These are phyloP conservation scores for Pythium brassicae DNA, from an alignment of 352 stramenopile genomes.

Conservation along the genomic window DNA sequence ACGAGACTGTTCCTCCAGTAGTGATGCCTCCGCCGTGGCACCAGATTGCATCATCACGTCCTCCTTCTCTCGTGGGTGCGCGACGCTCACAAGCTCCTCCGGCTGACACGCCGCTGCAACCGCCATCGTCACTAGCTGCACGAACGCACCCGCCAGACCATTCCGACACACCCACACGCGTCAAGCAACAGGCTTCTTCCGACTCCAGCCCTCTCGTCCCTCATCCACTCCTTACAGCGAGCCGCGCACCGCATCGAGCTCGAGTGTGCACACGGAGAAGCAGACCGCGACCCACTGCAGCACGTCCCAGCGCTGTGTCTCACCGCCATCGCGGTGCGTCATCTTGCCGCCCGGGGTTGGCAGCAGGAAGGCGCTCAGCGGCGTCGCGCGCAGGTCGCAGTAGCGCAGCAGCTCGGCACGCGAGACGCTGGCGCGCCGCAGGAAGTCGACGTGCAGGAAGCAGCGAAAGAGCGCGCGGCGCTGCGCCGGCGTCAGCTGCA, in stretches of 20 bases:
- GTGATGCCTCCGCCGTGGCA: background rate
- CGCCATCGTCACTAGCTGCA: conserved; percentile 22
- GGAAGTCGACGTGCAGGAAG: conserved; percentile 57
- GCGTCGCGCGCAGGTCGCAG: conserved; percentile 36
- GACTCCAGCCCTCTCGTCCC: background rate
- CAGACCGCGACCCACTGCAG: conserved; percentile 41
- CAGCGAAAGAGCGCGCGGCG: conserved; percentile 59
- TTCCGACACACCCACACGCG: background rate
- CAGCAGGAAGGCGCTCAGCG: conserved; percentile 30
- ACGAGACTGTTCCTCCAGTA: too few species aligned
- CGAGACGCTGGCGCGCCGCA: conserved; percentile 46
- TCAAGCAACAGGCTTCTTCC: too few species aligned
- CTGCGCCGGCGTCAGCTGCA: conserved; percentile 44
- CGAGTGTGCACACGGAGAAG: conserved; percentile 62
- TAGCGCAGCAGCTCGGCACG: conserved; percentile 52
- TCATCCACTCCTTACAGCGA: background rate
- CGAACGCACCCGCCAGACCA: background rate
- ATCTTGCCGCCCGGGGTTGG: conserved; percentile 18
- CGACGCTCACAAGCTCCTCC: background rate
- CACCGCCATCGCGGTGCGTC: conserved; percentile 28
- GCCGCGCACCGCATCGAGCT: conserved; percentile 18
- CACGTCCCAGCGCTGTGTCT: conserved; percentile 49
- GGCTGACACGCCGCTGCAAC: conserved; percentile 17
- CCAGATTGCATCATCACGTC: background rate
- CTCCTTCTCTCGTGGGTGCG: background rate